Base-by-base conservation (phyloP, 805 yeast species). In the Cyberlindnera americana region DNA sequence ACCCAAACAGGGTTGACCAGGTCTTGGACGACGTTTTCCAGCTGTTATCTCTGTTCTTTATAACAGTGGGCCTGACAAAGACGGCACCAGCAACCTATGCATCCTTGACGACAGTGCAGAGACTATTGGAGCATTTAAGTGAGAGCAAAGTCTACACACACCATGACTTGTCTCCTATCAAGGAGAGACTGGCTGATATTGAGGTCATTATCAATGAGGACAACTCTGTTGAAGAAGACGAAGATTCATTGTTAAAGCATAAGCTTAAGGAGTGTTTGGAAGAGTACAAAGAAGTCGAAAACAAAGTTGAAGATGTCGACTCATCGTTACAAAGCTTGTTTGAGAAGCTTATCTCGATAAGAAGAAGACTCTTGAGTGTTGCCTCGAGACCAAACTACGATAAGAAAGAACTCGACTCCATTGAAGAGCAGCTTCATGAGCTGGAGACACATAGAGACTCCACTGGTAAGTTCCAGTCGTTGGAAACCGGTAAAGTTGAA, bases 11-110 rank as follows among this genome's bases (percentile, higher is more conserved):
- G 45, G 87, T 85, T 13, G 96, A 90, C 55, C 68, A 77, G 9
- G 72, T 85, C 10, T 69, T 87, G 30, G 97, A 90, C 60, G 97
- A 90, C 54, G 86, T 85, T 17, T 88, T 91, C 71, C 96, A 91
- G 61, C 65, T 93, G 34, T 65, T 91, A 32, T 83, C 95, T 12
- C 70, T 93, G 37, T 83, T 93, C 49, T 87, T 90, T 61, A 77
- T 91, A 55, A 87, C 98, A 2, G 93, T 95, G 43, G 99, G 99
- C 3, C 69, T 88, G 52, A 83, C 84, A 33, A 82, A 88, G 51
- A 75, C 88, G 25, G 95, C 96, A 1, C 96, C 98, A 1, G 96
- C 97, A 5, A 86, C 96, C 1, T 93, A 85, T 63, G 91, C 95
- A 6, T 85, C 95, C 3, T 66, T 91, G 29, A 73, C 89, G 29